These are phyloP conservation scores for Lecanoromycetidae sp. DNA, from an alignment of 2,329 filamentous ascomycete genomes.

Conservation along the genomic window DNA sequence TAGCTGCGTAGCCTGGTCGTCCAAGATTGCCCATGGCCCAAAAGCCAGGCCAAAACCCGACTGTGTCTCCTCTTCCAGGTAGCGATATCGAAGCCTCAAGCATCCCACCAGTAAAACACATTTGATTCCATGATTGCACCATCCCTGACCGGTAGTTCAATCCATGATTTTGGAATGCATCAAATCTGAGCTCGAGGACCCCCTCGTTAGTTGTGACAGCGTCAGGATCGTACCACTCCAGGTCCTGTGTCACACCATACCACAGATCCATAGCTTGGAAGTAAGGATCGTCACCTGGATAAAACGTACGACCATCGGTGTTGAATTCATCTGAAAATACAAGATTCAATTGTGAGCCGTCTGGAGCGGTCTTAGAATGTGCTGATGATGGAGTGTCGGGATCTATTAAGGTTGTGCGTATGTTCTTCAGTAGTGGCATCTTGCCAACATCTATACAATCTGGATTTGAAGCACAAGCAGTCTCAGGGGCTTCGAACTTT, in stretches of 20 bases:
- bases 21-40: constrained; percentile 66
- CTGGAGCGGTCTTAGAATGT: constrained; percentile 42
- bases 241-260: constrained; percentile 59
- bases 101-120: constrained; percentile 60
- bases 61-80: constrained; percentile 52
- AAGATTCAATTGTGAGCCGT: constrained; percentile 51
- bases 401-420: constrained; percentile 51
- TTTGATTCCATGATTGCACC: constrained; percentile 61
- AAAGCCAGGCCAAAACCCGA: constrained; percentile 64
- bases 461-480: constrained; percentile 29
- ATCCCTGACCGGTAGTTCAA: constrained; percentile 60
- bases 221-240: constrained; percentile 63
- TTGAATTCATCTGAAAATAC: constrained; percentile 67
- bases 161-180: constrained; percentile 52
- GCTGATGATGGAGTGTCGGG: constrained; percentile 52
- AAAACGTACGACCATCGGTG: constrained; percentile 54
- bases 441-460: constrained; percentile 41
- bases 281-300: constrained; percentile 57
- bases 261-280: constrained; percentile 57
- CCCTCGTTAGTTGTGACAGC: constrained; percentile 51
- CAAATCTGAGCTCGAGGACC: constrained; percentile 51
- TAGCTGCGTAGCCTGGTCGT: constrained; percentile 55
- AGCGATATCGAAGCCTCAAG: constrained; percentile 59
- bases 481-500: constrained; percentile 25
- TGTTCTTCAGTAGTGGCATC: constrained; percentile 45